Conservation (phyloP, 2,329 filamentous ascomycete genomes). For the Penicillium sp. region DNA sequence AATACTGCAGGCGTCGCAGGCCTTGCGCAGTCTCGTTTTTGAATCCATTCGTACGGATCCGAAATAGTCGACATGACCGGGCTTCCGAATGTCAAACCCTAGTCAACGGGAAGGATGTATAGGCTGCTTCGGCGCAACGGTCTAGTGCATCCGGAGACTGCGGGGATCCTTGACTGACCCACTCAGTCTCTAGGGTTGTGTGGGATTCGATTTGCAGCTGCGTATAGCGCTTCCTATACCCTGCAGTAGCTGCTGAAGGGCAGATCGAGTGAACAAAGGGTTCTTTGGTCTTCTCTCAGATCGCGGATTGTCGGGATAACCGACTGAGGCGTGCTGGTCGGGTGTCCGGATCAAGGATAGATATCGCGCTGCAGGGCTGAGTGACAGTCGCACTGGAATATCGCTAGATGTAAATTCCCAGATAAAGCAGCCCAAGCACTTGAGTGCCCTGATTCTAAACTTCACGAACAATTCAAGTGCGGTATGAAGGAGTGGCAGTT, state of each 20-base stretch:
- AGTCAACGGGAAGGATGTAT: constrained; percentile 13
- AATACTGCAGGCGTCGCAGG: constrained; percentile 54
- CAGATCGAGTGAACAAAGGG: not conserved
- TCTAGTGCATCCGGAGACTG: constrained; percentile 14
- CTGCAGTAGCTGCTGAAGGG: not conserved
- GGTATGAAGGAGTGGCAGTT: not conserved
- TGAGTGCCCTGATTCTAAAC: not conserved
- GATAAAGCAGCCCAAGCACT: not conserved
- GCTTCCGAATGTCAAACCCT: constrained; percentile 17
- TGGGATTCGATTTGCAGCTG: not conserved
- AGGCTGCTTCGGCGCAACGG: constrained; percentile 1
- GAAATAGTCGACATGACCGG: constrained; percentile 22
- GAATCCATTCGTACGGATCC: constrained; percentile 33
- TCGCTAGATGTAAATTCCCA: not conserved
- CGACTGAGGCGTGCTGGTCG: not conserved
- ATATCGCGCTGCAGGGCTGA: not conserved
- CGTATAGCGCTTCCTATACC: too few relatives aligned
- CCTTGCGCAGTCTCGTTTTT: constrained; percentile 48
- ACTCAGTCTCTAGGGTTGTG: not conserved
- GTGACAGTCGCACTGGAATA: not conserved
- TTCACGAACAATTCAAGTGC: not conserved
- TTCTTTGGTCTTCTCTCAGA: not conserved
- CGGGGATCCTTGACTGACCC: constrained; percentile 12
- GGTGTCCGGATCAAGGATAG: not conserved
- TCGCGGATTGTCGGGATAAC: not conserved